Conservation (phyloP, 768 basidiomycete genomes). For the Rossbeevera mucosa region DNA sequence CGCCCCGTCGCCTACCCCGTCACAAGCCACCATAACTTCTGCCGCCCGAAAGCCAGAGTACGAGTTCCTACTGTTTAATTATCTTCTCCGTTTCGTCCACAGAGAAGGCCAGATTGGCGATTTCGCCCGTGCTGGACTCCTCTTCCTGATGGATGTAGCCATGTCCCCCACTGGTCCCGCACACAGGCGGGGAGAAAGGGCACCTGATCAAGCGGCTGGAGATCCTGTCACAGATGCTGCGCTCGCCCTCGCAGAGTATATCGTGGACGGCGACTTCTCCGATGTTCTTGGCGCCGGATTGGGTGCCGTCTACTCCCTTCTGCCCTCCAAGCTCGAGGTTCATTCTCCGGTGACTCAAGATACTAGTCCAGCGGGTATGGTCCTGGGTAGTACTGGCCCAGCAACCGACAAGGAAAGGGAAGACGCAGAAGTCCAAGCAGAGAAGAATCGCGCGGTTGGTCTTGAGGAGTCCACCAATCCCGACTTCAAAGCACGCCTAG, state of each 20-base stretch:
- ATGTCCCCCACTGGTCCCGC: conserved; percentile 71
- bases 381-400: conserved; percentile 60
- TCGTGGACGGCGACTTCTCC: conserved; percentile 97
- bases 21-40: conserved; percentile 54
- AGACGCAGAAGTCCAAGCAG: conserved; percentile 46
- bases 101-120: conserved; percentile 92
- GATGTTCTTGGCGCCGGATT: conserved; percentile 92
- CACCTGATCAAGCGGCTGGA: conserved; percentile 13
- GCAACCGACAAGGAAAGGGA: conserved; percentile 56
- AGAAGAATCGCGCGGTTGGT: conserved; percentile 55
- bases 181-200: conserved; percentile 36
- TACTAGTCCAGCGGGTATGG: conserved; percentile 52
- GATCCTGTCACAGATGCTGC: conserved; percentile 85
- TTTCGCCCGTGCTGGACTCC: conserved; percentile 83
- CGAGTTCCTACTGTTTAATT: conserved; percentile 94
- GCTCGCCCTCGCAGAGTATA: conserved; percentile 85
- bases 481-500: conserved; percentile 76
- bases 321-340: conserved; percentile 84
- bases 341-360: conserved; percentile 41
- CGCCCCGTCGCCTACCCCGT: conserved; percentile 55
- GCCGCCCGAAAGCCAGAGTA: conserved; percentile 74
- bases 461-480: conserved; percentile 71
- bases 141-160: conserved; percentile 95
- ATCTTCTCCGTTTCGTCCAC: conserved; percentile 91
- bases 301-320: conserved; percentile 86